Conservation (phyloP, 139 green algal genomes). For the Trebouxia sp. region DNA sequence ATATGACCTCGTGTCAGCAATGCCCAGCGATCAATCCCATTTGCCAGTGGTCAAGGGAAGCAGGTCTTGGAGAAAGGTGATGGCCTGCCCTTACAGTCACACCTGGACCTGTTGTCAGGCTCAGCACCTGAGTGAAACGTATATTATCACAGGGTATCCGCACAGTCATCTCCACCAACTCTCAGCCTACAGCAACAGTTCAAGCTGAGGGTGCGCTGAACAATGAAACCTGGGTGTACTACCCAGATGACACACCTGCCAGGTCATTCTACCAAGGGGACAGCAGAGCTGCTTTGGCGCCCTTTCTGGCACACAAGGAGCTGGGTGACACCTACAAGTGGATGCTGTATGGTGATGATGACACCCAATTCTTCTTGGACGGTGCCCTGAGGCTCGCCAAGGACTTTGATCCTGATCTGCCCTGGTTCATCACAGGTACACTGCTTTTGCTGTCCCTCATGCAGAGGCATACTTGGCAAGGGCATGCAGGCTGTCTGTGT, state of each 20-base stretch:
- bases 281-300: slow-evolving; percentile 38
- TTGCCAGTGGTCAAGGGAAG: slow-evolving; percentile 10
- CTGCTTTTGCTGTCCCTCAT: no score
- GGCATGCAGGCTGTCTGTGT: no score
- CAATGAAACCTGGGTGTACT: slow-evolving; percentile 27
- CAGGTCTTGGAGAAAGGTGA: slow-evolving; percentile 21
- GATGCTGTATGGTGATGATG: slow-evolving; percentile 49
- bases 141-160: not conserved
- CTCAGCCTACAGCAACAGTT: not conserved
- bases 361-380: slow-evolving; percentile 46
- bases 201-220: not conserved
- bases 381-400: slow-evolving; percentile 26
- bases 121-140: not conserved
- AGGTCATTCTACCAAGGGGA: slow-evolving; percentile 37
- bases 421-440: slow-evolving; percentile 47
- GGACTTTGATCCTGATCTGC: slow-evolving; percentile 41
- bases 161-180: slow-evolving; percentile 20
- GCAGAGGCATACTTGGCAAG: no score
- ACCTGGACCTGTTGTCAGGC: not conserved
- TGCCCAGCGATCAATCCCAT: slow-evolving; percentile 21
- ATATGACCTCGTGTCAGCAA: slow-evolving; percentile 16
- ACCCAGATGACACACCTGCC: slow-evolving; percentile 31
- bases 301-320: slow-evolving; percentile 36
- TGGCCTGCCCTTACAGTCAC: not conserved
- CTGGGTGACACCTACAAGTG: slow-evolving; percentile 45